A percentile compares a stretch with the other conserved stretches of the same genome.
phyloP scores from a whole-genome alignment of 345 rosid species.

The Brassica napus region DNA sequence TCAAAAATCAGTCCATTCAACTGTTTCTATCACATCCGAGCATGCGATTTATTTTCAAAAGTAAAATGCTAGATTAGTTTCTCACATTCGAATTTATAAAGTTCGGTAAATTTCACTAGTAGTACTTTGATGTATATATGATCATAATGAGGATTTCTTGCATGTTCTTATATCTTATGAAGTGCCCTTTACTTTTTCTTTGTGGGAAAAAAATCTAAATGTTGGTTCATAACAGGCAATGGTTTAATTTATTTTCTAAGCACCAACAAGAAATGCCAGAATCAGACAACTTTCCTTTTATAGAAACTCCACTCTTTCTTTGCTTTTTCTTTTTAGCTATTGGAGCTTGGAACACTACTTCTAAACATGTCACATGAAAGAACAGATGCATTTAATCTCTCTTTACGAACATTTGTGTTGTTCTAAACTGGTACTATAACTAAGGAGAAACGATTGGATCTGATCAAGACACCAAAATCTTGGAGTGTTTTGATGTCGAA shows the following conservation, averaged over 20 bases:
- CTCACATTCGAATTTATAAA: not conserved
- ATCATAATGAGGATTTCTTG: slow-evolving; percentile 24
- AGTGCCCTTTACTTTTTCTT: slow-evolving; percentile 30
- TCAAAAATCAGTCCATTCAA: not conserved
- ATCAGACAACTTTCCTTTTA: slow-evolving; percentile 27
- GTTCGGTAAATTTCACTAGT: slow-evolving; percentile 19
- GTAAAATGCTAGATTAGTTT: not conserved
- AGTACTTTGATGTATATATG: slow-evolving; percentile 4
- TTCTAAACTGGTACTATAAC: not conserved
- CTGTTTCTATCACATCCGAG: not conserved
- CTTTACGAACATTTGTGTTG: slow-evolving; percentile 12
- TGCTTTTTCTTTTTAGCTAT: slow-evolving; percentile 12
- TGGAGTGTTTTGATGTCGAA: slow-evolving; percentile 31
- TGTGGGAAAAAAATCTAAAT: slow-evolving; percentile 37
- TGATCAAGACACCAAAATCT: slow-evolving; percentile 28
- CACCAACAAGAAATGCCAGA: slow-evolving; percentile 21
- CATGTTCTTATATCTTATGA: slow-evolving; percentile 15
- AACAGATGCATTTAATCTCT: slow-evolving; percentile 35
- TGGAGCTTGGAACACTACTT: not conserved
- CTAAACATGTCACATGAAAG: slow-evolving; percentile 32
- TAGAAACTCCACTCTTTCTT: slow-evolving; percentile 37
- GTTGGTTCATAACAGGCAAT: slow-evolving; percentile 39
- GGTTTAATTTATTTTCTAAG: not conserved
- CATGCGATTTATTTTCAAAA: not conserved
- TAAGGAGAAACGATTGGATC: not conserved